Base-by-base conservation (phyloP, 257 asterid species). In the Solanum piurae region DNA sequence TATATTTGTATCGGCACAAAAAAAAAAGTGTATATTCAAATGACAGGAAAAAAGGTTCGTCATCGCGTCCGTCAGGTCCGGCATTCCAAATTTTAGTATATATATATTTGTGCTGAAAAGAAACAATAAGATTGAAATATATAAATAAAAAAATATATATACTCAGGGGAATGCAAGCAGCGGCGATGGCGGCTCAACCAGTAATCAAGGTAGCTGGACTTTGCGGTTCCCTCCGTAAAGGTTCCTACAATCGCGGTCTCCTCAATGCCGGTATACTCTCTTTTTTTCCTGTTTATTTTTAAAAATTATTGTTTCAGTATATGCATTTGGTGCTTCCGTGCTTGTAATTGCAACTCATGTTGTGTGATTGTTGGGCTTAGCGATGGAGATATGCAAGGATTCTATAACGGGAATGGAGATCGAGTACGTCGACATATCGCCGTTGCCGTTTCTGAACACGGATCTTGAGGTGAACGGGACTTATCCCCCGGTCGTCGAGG, bases 381-480 rank as follows among this genome's bases (percentile, higher is more conserved):
- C 99, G 2, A 93, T 92, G 49, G 94, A 94, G 86, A 66, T 97
- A 66, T 92, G 97, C 49, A 91, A 93, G 89, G 85, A 89, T 88
- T 89, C 95, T 1, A 68, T 97, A 2, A 83, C 90, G 5, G 99
- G 98, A 40, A 77, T 95, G 93, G 93, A 93, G 89, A 89, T 95
- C 3, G 98, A 97, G 88, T 92, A 92, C 58, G 92, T 95, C 82
- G 99, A 97, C 69, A 95, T 97, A 87, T 95, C 98, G 18, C 91
- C 94, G 1, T 85, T 97, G 82, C 98, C 98, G n/a, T 91, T 95
- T 85, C 73, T 95, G 83, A 97, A 97, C 88, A 95, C 98, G 4
- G 99, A 97, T 92, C 97, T 97, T 9, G 98, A 95, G 90, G 95
- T 93, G 18, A 77, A 93, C 79, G 99, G 98, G 6, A 93, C 95